These are phyloP conservation scores for Pyricularia sp. DNA, from an alignment of 2,329 filamentous ascomycete genomes.

Conservation along the genomic window DNA sequence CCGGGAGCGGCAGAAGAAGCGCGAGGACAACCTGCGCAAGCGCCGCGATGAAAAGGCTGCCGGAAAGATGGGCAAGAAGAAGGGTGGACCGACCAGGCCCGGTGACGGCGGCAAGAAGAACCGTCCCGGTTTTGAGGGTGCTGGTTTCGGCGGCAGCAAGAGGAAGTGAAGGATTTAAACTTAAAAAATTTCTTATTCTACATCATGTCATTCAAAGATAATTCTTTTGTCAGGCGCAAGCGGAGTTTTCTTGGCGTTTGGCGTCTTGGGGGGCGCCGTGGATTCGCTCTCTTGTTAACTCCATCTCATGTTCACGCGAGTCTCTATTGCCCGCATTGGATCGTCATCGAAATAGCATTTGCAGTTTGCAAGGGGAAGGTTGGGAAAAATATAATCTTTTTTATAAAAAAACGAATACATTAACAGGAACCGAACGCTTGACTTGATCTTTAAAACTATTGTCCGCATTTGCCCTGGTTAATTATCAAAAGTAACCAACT, in stretches of 20 bases:
- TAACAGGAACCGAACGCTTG: background rate
- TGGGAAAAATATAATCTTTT: background rate
- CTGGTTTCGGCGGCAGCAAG: constrained; percentile 47
- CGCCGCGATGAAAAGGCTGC: constrained; percentile 62
- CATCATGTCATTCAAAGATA: background rate
- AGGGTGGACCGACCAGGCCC: constrained; percentile 35
- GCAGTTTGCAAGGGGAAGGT: background rate
- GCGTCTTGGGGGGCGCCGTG: background rate
- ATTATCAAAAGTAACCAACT: constrained; percentile 1
- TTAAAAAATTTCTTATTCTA: background rate
- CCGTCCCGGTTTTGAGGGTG: constrained; percentile 59
- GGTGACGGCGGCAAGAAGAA: constrained; percentile 36
- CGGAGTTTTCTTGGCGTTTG: background rate
- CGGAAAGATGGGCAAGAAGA: constrained; percentile 49
- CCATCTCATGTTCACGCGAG: background rate
- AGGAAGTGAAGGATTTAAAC: constrained; percentile 27
- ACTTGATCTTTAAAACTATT: background rate
- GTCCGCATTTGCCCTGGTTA: background rate
- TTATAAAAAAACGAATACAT: background rate
- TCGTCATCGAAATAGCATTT: background rate
- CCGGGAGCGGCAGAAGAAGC: constrained; percentile 73
- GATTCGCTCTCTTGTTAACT: background rate
- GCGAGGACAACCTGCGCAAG: constrained; percentile 68
- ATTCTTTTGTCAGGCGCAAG: background rate
- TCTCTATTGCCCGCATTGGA: background rate